Percentiles rank a stretch among this genome's conserved stretches.
Conservation (phyloP, 208 protist genomes). For the Leishmania aethiopica region DNA sequence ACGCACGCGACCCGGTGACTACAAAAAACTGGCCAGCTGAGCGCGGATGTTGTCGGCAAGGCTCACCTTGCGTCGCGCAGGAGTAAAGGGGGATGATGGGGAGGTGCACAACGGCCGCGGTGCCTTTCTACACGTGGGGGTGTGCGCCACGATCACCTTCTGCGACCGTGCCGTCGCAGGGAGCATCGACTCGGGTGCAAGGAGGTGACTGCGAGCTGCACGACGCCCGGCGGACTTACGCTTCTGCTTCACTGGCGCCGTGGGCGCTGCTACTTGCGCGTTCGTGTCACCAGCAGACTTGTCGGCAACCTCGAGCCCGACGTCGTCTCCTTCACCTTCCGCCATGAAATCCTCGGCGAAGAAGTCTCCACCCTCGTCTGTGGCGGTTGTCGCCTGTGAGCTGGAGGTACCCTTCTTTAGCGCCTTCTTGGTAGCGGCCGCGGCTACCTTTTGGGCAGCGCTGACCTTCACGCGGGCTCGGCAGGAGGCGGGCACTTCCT, state of each 20-base stretch:
- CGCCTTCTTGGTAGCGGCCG: not conserved
- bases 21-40: constrained; percentile 27
- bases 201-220: constrained; percentile 19
- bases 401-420: not conserved
- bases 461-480: not conserved
- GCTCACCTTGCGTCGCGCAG: constrained; percentile 5
- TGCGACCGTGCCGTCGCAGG: constrained; percentile 16
- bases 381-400: not conserved
- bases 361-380: not conserved
- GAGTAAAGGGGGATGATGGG: constrained; percentile 10
- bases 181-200: constrained; percentile 13
- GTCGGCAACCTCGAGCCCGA: not conserved
- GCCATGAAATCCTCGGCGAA: constrained; percentile 12
- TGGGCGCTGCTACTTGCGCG: not conserved
- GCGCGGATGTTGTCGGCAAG: constrained; percentile 30
- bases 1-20: not conserved
- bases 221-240: not conserved
- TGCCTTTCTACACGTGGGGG: not conserved
- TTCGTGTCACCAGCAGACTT: not conserved
- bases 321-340: not conserved
- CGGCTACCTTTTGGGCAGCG: not conserved
- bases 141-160: constrained; percentile 27
- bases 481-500: not conserved
- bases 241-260: not conserved
- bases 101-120: not conserved